Base-by-base conservation (phyloP, 306 rosid genomes). In the cucumber (Cucumis sativus) region DNA sequence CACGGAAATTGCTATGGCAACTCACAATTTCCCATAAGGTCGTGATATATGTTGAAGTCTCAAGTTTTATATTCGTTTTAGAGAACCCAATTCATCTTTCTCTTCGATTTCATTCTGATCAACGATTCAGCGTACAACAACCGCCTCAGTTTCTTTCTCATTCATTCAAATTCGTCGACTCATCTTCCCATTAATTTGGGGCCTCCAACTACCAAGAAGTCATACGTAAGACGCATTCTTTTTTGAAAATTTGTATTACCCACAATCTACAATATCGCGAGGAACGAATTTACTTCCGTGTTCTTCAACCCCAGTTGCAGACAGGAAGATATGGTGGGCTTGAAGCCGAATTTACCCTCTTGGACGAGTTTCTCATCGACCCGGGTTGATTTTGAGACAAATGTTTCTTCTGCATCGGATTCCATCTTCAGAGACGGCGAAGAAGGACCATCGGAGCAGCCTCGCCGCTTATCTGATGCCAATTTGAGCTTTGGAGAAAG, bases 401-500 rank as follows among this genome's bases (percentile, higher is more conserved):
- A 81, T 54, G 75, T 66, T 74, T 82, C 77, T 14, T 77, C 83
- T 54, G 76, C 76, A 87, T 76, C 88, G 16, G 69, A 78, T 12
- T 15, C 82, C 43, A 51, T 54, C 80, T 76, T 84, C 75, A 81
- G 16, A 28, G 73, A 37, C 11, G 37, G 70, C 59, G 60, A 60
- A 56, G 80, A 60, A 25, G 77, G 51, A 14, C 30, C 67, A 18
- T 21, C 83, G 56, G 77, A 76, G 25, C 55, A 57, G 18, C 20
- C 25, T 57, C 78, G 11, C 47, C 72, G 13, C 54, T 10, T 83
- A 40, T 43, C 91, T 30, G 91, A 90, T 12, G 71, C 73, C 28
- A 75, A 89, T 57, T 77, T 95, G 89, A 80, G 87, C 20, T 76
- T 89, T 51, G 83, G 84, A 21, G 91, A 88, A 83, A 87, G 97